These are phyloP conservation scores for Rhizoclosmatium globosum DNA, from an alignment of 192 early-diverging fungal genomes.

Conservation along the genomic window DNA sequence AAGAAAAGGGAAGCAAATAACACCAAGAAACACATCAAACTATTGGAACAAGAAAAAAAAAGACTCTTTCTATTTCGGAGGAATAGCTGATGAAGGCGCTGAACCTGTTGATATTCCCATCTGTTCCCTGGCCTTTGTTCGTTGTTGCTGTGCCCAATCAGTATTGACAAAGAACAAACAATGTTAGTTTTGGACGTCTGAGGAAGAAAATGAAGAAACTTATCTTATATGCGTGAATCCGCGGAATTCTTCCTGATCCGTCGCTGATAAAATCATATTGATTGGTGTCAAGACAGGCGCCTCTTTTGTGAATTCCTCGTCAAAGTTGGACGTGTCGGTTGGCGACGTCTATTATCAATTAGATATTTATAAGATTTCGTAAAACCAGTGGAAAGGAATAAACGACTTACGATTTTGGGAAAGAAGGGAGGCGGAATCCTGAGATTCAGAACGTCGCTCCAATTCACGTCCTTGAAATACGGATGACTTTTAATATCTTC, in stretches of 20 bases:
- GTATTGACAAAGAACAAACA: slow-evolving; percentile 23
- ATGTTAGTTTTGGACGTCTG: background rate
- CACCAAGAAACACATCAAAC: background rate
- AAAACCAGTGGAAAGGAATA: background rate
- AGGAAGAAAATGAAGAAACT: background rate
- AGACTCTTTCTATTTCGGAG: background rate
- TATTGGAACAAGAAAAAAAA: background rate
- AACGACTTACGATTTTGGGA: slow-evolving; percentile 78
- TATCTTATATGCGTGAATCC: slow-evolving; percentile 77
- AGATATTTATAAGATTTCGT: slow-evolving; percentile 19
- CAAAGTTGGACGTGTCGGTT: slow-evolving; percentile 97
- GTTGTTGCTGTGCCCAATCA: slow-evolving; percentile 54
- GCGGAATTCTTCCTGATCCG: slow-evolving; percentile 93
- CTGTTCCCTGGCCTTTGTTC: slow-evolving; percentile 30
- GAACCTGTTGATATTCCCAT: background rate
- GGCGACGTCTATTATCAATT: slow-evolving; percentile 55
- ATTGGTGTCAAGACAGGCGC: slow-evolving; percentile 92
- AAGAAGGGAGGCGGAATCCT: slow-evolving; percentile 89
- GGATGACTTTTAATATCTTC: slow-evolving; percentile 94
- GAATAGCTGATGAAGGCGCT: background rate
- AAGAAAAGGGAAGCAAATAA: background rate
- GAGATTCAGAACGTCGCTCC: slow-evolving; percentile 94
- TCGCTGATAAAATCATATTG: slow-evolving; percentile 77
- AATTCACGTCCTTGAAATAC: slow-evolving; percentile 94
- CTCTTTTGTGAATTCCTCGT: slow-evolving; percentile 97